Conservation (phyloP, 139 green algal genomes). For the Chlorella vulgaris region DNA sequence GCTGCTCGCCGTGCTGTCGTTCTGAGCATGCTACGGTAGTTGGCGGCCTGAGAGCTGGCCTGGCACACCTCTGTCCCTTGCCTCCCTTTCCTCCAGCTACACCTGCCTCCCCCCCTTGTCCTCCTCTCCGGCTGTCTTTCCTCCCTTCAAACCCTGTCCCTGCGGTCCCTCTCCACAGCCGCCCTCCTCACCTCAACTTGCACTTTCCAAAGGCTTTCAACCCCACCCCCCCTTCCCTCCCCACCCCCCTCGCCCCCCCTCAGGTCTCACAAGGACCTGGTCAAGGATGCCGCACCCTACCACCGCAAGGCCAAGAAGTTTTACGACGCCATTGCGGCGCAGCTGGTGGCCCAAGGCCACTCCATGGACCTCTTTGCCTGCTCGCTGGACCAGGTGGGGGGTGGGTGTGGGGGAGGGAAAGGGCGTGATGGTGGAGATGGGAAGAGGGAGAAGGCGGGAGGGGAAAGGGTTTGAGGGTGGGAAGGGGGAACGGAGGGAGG, state of each 20-base stretch:
- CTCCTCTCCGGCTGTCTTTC: too few species aligned
- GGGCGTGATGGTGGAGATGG: not conserved
- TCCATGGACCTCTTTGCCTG: slow-evolving; percentile 95
- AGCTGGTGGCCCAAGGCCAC: slow-evolving; percentile 88
- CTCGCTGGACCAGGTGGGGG: slow-evolving; percentile 91
- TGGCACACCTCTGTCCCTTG: too few species aligned
- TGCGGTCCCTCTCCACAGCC: too few species aligned
- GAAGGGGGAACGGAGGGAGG: too few species aligned
- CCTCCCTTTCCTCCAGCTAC: too few species aligned
- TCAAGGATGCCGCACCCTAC: slow-evolving; percentile 88
- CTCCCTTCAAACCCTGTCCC: too few species aligned
- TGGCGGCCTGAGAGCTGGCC: too few species aligned
- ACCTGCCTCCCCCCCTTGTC: too few species aligned
- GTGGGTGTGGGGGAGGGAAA: not conserved
- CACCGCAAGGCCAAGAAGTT: slow-evolving; percentile 91
- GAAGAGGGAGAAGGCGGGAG: not conserved
- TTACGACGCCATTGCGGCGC: slow-evolving; percentile 81
- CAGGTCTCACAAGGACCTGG: slow-evolving; percentile 82
- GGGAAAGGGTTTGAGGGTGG: not conserved
- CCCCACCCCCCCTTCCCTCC: not conserved
- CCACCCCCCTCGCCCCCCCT: not conserved
- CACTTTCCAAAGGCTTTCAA: too few species aligned
- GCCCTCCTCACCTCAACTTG: too few species aligned
- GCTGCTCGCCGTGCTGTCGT: too few species aligned
- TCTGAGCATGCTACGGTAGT: too few species aligned